Conservation (phyloP, 2,329 filamentous ascomycete genomes). For the Verticillium albo-atrum region DNA sequence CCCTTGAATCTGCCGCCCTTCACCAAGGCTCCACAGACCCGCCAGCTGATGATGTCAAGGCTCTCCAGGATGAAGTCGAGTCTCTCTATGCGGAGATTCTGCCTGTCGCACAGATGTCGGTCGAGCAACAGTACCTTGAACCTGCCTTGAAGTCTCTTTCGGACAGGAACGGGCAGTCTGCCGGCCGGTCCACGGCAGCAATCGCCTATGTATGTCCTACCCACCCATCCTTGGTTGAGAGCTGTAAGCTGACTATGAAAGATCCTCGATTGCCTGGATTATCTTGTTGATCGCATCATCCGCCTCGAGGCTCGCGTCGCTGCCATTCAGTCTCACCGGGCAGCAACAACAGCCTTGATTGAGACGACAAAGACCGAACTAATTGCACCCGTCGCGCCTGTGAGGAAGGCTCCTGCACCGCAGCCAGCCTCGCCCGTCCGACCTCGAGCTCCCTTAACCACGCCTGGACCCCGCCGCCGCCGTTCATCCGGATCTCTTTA, state of each 20-base stretch:
- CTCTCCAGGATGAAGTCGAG: conserved; percentile 61
- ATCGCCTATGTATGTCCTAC: conserved; percentile 43
- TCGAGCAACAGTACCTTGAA: conserved; percentile 62
- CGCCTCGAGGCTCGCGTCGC: conserved; percentile 36
- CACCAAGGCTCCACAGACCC: conserved; percentile 13
- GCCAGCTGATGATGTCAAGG: conserved; percentile 36
- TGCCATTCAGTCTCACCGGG: conserved; percentile 41
- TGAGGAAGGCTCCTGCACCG: conserved; percentile 15
- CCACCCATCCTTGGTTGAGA: neutral
- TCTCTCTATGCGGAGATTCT: conserved; percentile 66
- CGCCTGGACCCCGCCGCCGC: conserved; percentile 8
- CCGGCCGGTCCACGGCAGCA: conserved; percentile 41
- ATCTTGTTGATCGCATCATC: conserved; percentile 42
- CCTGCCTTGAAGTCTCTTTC: conserved; percentile 49
- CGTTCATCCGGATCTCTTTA: conserved; percentile 14
- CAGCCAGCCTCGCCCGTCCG: conserved; percentile 29
- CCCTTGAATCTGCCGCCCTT: conserved; percentile 25
- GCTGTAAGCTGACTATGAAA: conserved; percentile 22
- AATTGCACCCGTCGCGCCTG: conserved; percentile 15
- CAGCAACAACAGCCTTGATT: conserved; percentile 31
- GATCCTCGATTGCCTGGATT: conserved; percentile 48
- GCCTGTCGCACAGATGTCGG: conserved; percentile 66
- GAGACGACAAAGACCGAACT: conserved; percentile 41
- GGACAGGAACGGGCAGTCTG: conserved; percentile 35
- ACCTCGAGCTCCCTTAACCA: neutral